A percentile compares a stretch with the other conserved stretches of the same genome.
These are phyloP conservation scores for Monoraphidium neglectum DNA, from an alignment of 139 green algal species.

Conservation along the genomic window DNA sequence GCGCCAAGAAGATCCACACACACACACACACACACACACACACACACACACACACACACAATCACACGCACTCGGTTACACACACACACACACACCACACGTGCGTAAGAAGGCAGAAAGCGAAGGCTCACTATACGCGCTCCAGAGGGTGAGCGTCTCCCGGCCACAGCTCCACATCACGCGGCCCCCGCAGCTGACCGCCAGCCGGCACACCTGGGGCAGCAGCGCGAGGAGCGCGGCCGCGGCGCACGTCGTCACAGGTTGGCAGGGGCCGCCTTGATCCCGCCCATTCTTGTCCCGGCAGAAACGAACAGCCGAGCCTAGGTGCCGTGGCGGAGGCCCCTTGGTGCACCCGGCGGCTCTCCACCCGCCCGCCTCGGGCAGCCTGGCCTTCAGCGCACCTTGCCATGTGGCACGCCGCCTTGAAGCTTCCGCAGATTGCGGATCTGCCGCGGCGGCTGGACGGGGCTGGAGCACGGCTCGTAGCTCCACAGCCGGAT, in stretches of 20 bases:
- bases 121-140: slow-evolving; percentile 49
- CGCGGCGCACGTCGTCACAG: too few species aligned
- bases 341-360: too few species aligned
- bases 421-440: not conserved
- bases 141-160: slow-evolving; percentile 62
- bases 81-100: not conserved
- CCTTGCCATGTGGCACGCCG: slow-evolving; percentile 20
- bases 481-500: slow-evolving; percentile 28
- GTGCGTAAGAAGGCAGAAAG: not conserved
- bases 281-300: not conserved
- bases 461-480: not conserved
- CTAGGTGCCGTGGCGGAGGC: too few species aligned
- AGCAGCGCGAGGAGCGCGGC: not conserved
- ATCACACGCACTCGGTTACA: slow-evolving; percentile 29
- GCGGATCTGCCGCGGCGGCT: slow-evolving; percentile 17
- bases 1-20: not conserved
- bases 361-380: too few species aligned
- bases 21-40: slow-evolving; percentile 9
- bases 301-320: not conserved
- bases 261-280: too few species aligned
- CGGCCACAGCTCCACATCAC: slow-evolving; percentile 63
- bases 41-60: not conserved
- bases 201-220: slow-evolving; percentile 21
- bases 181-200: slow-evolving; percentile 23
- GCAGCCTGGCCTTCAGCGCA: too few species aligned